Evolutionary conservation across 2,329 filamentous ascomycete species (phyloP), one percentile per base, ranked within the genome.

Genomic region (Aspergillus spinulosporus): DNA sequence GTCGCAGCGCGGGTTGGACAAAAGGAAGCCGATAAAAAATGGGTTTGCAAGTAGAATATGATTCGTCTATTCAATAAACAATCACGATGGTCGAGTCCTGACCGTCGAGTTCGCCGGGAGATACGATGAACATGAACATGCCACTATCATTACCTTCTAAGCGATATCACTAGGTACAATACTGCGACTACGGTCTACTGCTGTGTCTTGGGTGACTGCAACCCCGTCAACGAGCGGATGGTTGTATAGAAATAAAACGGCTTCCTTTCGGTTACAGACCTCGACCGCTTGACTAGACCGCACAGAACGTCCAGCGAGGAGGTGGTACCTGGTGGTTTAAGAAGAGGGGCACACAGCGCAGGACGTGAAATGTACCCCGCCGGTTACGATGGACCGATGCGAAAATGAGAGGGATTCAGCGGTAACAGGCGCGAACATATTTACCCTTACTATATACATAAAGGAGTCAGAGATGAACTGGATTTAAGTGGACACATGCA

Each of bases 1-100:
- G 77, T 89, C 51, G 90, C 90, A 7, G 80, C 82, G 43, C 81
- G 87, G 40, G 80, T 85, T 52, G 86, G 81, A 59, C 80, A 79
- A 66, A 88, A 80, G 61, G 82, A 78, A 73, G 82, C 73, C 62
- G 86, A 87, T 61, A 88, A 88, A 77, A 81, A 80, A 64, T 89
- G 87, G 86, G 80, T 79, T 49, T 73, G 82, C 59, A 79, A 74
- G 50, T 74, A 54, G 31, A 36, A 7, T 12, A 39, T 37, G 31
- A 12, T 34, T 37, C 4, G 39, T 28, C 11, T 32, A 43, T 43
- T 14, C 9, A 37, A 36, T 37, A 46, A 37, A 28, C 40, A n/a
- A 36, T 14, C 7, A 39, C 48, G 26, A 21, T 21, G 21, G 21
- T 21, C 21, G 21, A 21, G 21, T 21, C 21, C 21, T 21, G 21